A percentile compares a stretch with the other conserved stretches of the same genome.
phyloP scores from a whole-genome alignment of 306 rosid species.

The Cicer judaicum region DNA sequence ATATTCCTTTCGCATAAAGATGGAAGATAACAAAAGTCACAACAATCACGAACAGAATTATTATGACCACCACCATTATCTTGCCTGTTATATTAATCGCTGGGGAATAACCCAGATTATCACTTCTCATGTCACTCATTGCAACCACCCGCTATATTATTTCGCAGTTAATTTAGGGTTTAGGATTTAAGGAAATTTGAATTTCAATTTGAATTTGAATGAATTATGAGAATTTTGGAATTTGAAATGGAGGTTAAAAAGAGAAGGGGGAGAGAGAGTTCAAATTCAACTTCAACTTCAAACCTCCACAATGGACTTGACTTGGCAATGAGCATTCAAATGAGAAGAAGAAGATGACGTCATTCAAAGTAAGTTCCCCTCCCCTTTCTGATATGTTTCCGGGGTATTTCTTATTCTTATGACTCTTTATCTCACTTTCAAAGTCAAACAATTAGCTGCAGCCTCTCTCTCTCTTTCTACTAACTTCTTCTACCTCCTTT shows the following conservation, averaged over 20 bases:
- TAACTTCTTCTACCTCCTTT: no score
- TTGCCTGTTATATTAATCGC: conserved; percentile 70
- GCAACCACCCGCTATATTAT: no score
- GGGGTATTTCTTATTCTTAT: background rate
- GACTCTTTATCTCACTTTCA: no score
- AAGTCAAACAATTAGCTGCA: no score
- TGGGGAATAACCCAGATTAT: conserved; percentile 44
- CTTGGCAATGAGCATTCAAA: background rate
- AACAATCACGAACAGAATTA: conserved; percentile 68
- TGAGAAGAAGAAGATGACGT: background rate
- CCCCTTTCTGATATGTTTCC: background rate
- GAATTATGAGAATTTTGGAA: background rate
- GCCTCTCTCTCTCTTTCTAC: no score
- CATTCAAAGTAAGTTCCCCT: background rate
- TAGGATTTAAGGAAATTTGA: no score
- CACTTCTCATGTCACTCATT: conserved; percentile 46
- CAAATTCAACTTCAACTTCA: no score
- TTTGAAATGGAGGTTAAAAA: background rate
- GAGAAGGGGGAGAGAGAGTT: background rate
- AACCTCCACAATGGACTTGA: background rate
- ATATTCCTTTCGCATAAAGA: conserved; percentile 72
- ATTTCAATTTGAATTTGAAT: no score
- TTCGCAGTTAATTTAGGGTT: no score
- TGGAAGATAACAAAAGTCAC: conserved; percentile 63
- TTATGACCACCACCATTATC: conserved; percentile 62